Base-by-base conservation (phyloP, 345 rosid genomes). In the Lepidium aucheri region DNA sequence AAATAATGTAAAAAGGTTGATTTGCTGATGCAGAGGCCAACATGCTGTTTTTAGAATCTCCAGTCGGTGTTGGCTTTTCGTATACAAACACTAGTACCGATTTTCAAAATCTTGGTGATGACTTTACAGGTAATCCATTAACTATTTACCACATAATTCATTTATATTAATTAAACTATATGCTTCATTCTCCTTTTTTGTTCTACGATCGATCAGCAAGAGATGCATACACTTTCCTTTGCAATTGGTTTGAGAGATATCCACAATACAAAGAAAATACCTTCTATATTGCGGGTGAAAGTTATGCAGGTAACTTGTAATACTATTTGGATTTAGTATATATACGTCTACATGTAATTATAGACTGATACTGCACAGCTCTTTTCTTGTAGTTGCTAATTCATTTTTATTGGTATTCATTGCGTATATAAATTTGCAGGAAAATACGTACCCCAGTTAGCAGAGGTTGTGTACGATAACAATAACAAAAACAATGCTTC, bases 1-100 rank as follows among this genome's bases (percentile, higher is more conserved):
- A 61, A 56, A 46, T 79, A 80, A 67, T 15, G 72, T 50, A 83
- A 88, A 94, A 85, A 72, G 89, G 81, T 70, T 81, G 70, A 87
- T 80, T 74, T 90, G 78, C 74, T 74, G 68, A 74, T 68, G 64
- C 81, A 11, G 82, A 62, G 65, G 93, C 98, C 73, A 95, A 91
- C 75, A 86, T 95, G 77, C 80, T 95, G 82, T 95, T 95, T 86
- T 44, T 95, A 62, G 99, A 94, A 81, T 88, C 99, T 70, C 99
- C 99, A 1, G 79, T 84, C 72, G 99, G 99, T 39, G 97, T 90
- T 75, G 99, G 99, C 59, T 94, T 90, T 84, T 94, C 99, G 11
- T 85, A 86, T 82, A 84, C 97, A 53, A 94, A 90, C 68, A 79
- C 86, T 22, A 81, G 82, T 28, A 63, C 60, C 49, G 96, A 94